Evolutionary conservation across 768 basidiomycete genomes (phyloP).

Genomic region (Pholiota molesta): DNA sequence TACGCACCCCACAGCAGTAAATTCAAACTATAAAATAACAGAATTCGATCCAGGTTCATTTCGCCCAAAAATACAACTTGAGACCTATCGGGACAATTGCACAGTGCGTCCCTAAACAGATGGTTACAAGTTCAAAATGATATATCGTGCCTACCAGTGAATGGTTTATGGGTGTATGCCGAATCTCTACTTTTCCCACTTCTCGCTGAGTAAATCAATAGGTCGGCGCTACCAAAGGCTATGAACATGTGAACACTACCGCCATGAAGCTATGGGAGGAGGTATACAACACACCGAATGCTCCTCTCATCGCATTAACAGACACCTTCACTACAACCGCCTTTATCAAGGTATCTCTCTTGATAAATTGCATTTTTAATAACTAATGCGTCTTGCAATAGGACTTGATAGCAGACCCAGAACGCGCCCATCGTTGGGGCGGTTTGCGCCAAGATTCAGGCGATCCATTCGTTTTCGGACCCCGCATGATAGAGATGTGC

Average conservation of each 20-base stretch:
- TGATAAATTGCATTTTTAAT: background rate
- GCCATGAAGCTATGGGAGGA: slow-evolving; percentile 90
- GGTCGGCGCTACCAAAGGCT: slow-evolving; percentile 86
- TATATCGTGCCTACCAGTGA: slow-evolving; percentile 44
- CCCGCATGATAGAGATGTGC: slow-evolving; percentile 73
- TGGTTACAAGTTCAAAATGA: background rate
- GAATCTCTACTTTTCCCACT: slow-evolving; percentile 3
- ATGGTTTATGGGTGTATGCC: slow-evolving; percentile 87
- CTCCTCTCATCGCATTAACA: slow-evolving; percentile 74
- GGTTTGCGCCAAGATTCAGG: slow-evolving; percentile 94
- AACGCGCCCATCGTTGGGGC: slow-evolving; percentile 71
- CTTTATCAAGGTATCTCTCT: slow-evolving; percentile 70
- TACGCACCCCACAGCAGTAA: slow-evolving; percentile 33
- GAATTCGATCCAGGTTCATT: slow-evolving; percentile 58
- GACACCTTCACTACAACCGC: slow-evolving; percentile 91
- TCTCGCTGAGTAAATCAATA: slow-evolving; percentile 28
- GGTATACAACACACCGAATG: slow-evolving; percentile 56
- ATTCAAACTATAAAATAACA: background rate
- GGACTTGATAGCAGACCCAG: slow-evolving; percentile 62
- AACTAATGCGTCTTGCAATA: slow-evolving; percentile 24
- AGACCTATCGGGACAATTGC: slow-evolving; percentile 81
- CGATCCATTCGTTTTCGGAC: slow-evolving; percentile 82
- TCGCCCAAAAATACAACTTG: slow-evolving; percentile 77
- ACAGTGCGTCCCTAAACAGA: slow-evolving; percentile 56
- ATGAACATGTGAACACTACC: slow-evolving; percentile 69